phyloP scores from a whole-genome alignment of 2,329 filamentous ascomycete species.

The Ophiostoma ulmi region DNA sequence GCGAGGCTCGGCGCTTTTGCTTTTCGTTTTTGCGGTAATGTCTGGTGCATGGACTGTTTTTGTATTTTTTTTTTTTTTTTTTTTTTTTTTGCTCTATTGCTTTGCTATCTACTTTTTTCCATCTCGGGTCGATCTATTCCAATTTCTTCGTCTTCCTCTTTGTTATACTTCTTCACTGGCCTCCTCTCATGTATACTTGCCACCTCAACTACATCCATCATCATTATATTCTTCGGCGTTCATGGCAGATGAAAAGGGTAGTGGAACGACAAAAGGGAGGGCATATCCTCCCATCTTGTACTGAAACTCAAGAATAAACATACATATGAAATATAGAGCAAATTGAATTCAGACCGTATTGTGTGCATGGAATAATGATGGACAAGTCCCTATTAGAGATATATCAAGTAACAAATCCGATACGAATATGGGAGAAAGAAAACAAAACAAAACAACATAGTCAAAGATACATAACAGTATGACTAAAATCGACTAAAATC shows the following conservation, averaged over 20 bases:
- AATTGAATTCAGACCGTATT: neutral
- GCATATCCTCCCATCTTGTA: neutral
- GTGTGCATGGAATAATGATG: neutral
- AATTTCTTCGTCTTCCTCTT: neutral
- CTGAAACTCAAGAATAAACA: neutral
- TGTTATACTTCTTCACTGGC: neutral
- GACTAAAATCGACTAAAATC: slow-evolving; percentile 15
- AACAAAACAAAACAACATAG: neutral
- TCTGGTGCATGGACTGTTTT: slow-evolving; percentile 14
- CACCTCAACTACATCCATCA: neutral
- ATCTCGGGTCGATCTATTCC: slow-evolving; percentile 8
- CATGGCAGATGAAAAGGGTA: slow-evolving; percentile 11
- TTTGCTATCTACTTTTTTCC: neutral
- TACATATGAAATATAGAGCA: slow-evolving; percentile 3
- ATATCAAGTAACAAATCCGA: neutral
- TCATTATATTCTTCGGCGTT: slow-evolving; percentile 14
- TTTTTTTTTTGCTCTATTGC: neutral
- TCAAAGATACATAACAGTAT: neutral
- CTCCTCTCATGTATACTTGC: neutral
- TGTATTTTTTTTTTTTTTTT: slow-evolving; percentile 4
- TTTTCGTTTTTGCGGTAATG: slow-evolving; percentile 14
- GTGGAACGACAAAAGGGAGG: neutral
- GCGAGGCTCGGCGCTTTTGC: neutral
- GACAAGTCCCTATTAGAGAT: neutral
- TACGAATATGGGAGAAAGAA: neutral